Evolutionary conservation across 306 rosid genomes (phyloP).

Genomic region (Sophora flavescens): DNA sequence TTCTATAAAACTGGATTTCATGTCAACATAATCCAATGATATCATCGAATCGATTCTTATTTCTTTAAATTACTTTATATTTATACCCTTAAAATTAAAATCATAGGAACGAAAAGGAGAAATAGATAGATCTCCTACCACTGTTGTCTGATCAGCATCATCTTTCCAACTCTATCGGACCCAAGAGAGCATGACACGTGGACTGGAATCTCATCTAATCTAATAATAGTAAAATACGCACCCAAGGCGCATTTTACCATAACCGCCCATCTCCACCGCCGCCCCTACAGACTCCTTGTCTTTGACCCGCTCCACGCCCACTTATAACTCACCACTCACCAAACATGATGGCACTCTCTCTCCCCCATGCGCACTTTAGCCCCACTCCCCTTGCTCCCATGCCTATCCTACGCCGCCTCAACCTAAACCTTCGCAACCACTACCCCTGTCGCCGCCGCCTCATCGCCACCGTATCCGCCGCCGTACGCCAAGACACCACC

Average conservation of each 20-base stretch:
- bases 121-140: no score
- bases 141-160: background rate
- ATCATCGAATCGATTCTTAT: no score
- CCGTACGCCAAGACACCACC: conserved; percentile 81
- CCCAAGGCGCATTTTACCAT: conserved; percentile 40
- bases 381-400: conserved; percentile 61
- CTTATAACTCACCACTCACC: background rate
- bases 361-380: conserved; percentile 72
- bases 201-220: conserved; percentile 44
- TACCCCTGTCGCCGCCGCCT: conserved; percentile 49
- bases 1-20: no score
- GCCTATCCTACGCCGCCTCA: conserved; percentile 83
- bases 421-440: conserved; percentile 46
- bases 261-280: conserved; percentile 50
- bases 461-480: conserved; percentile 59
- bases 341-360: conserved; percentile 67
- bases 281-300: conserved; percentile 26
- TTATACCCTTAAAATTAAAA: no score
- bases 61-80: no score
- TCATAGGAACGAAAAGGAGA: no score
- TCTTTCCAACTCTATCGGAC: conserved; percentile 43
- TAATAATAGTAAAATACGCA: conserved; percentile 7
- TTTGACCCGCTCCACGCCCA: conserved; percentile 29
- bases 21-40: no score
- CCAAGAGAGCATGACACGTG: conserved; percentile 64